These are phyloP conservation scores for Colletotrichum graminicola DNA, from an alignment of 2,329 filamentous ascomycete genomes.

Conservation along the genomic window DNA sequence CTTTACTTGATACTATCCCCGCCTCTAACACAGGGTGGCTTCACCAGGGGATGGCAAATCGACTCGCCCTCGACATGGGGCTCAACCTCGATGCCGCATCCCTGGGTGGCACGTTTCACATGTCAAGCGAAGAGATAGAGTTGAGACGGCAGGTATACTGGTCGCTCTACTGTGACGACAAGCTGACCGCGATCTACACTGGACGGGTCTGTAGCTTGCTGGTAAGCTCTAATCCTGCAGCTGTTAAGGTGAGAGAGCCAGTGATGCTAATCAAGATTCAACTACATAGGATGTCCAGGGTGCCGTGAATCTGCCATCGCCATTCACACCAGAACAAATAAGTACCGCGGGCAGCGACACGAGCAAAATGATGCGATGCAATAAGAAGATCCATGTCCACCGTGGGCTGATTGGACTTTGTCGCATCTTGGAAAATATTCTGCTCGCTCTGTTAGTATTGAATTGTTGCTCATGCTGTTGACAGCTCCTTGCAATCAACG, in stretches of 20 bases:
- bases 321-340: slow-evolving; percentile 20
- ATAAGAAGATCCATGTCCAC: slow-evolving; percentile 42
- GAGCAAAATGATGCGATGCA: slow-evolving; percentile 12
- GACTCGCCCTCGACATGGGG: slow-evolving; percentile 54
- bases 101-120: slow-evolving; percentile 44
- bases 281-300: slow-evolving; percentile 48
- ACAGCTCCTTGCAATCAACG: not conserved
- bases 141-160: slow-evolving; percentile 53
- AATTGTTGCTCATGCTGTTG: too few species aligned
- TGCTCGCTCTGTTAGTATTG: slow-evolving; percentile 47
- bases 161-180: slow-evolving; percentile 53
- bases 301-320: slow-evolving; percentile 47
- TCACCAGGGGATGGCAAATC: slow-evolving; percentile 53
- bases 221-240: slow-evolving; percentile 42
- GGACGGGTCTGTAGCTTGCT: slow-evolving; percentile 53
- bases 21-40: too few species aligned
- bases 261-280: not conserved
- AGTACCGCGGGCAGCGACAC: not conserved
- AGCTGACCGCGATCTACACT: slow-evolving; percentile 51
- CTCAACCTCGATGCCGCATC: slow-evolving; percentile 51
- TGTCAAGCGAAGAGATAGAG: slow-evolving; percentile 48
- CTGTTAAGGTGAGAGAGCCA: not conserved
- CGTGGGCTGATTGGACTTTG: slow-evolving; percentile 47
- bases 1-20: too few species aligned
- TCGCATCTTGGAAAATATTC: slow-evolving; percentile 50